Base-by-base conservation (phyloP, 306 rosid species). In the Medicago ruthenica region DNA sequence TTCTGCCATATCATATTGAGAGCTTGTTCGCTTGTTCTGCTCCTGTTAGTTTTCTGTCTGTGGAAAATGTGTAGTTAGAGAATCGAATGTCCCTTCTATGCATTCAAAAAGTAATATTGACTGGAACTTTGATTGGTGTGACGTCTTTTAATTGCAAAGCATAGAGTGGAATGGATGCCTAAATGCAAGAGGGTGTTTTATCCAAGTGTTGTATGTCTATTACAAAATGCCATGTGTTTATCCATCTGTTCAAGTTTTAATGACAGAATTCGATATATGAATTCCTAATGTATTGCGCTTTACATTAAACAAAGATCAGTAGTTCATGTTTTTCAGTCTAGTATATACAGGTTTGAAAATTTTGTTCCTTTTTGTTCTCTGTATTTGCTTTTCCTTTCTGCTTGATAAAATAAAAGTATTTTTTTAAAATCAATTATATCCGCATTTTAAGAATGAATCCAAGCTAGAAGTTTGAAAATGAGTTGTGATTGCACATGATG, bases 11-110 rank as follows among this genome's bases (percentile, higher is more conserved):
- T 16, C 45, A 4, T 62, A 62, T 62, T 36, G 68, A 36, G 9
- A 10, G 20, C 22, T 36, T 31, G n/a, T 48, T 48, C n/a, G 16
- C 54, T 3, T 48, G 45, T 62, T 37, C 42, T 61, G 67, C 42
- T 61, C 20, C 67, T 31, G 20, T 27, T 61, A 61, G 41, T 61
- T 61, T 12, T 44, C 21, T 36, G 70, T 37, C 11, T 21, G 63
- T 57, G 36, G 63, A 57, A 58, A 58, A 58, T 22, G 37, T 58
- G 64, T 58, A 58, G 22, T 58, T 58, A 58, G 64, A 58, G 34
- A 58, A 20, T 58, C 31, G 4, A 20, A 15, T 17, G 12, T 58
- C 64, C 16, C 36, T 58, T 58, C 37, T 7, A 58, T 58, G 37
- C 37, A 58, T 58, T 58, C n/a, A 58, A 22, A 57, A 21, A 22